Evolutionary conservation across 2,329 filamentous ascomycete genomes (phyloP).

Genomic region (Stemphylium beticola): DNA sequence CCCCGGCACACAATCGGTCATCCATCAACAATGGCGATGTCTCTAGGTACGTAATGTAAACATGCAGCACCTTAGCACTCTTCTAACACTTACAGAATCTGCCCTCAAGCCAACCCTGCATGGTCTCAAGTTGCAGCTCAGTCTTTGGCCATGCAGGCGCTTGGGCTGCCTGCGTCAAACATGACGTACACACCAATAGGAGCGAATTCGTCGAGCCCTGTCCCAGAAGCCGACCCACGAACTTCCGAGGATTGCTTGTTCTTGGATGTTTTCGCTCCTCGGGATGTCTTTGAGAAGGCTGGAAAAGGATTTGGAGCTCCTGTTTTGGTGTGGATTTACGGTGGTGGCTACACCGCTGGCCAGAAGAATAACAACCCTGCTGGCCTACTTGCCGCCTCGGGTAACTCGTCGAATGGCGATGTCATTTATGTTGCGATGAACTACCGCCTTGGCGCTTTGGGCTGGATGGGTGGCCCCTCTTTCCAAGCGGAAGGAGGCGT

Average conservation of each 20-base stretch:
- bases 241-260: conserved; percentile 58
- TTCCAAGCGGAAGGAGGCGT: conserved; percentile 44
- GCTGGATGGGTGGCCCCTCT: conserved; percentile 43
- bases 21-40: conserved; percentile 55
- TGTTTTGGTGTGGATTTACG: conserved; percentile 60
- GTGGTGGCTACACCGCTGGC: conserved; percentile 54
- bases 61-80: background rate
- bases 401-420: conserved; percentile 48
- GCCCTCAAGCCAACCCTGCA: conserved; percentile 48
- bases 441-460: conserved; percentile 54
- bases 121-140: conserved; percentile 50
- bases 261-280: conserved; percentile 56
- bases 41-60: conserved; percentile 31
- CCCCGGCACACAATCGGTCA: conserved; percentile 52
- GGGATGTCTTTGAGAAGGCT: conserved; percentile 44
- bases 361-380: conserved; percentile 48
- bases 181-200: conserved; percentile 32
- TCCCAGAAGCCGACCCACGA: conserved; percentile 31
- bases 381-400: conserved; percentile 52
- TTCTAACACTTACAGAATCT: conserved; percentile 31
- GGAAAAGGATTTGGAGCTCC: conserved; percentile 46
- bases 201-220: conserved; percentile 33
- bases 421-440: conserved; percentile 55
- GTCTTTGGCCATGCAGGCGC: conserved; percentile 43
- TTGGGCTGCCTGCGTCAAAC: conserved; percentile 38